These are phyloP conservation scores for Cordyceps pruinosa DNA, from an alignment of 2,329 filamentous ascomycete genomes.

Conservation along the genomic window DNA sequence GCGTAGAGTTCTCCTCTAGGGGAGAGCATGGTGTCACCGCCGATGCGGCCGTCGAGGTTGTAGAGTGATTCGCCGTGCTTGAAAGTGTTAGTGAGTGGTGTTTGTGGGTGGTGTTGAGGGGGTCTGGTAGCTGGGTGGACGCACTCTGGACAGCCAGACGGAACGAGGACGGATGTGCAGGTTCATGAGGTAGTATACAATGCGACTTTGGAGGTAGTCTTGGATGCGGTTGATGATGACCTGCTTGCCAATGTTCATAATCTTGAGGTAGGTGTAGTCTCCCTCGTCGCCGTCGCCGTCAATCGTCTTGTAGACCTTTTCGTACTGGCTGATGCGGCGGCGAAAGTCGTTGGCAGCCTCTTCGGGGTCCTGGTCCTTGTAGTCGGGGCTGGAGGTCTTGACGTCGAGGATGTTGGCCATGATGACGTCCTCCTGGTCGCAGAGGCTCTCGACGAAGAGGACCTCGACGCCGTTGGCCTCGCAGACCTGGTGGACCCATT, in stretches of 20 bases:
- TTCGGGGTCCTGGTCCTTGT: constrained; percentile 89
- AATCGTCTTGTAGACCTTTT: constrained; percentile 92
- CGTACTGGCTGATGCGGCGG: constrained; percentile 91
- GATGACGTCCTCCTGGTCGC: constrained; percentile 90
- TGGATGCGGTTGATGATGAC: constrained; percentile 97
- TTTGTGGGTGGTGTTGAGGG: not conserved
- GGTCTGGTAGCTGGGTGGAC: constrained; percentile 30
- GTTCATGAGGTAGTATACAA: constrained; percentile 98
- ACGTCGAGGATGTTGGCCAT: constrained; percentile 98
- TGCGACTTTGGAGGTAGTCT: constrained; percentile 91
- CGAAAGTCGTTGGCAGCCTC: constrained; percentile 85
- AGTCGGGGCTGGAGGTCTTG: constrained; percentile 94
- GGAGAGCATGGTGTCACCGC: constrained; percentile 84
- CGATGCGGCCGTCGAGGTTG: constrained; percentile 86
- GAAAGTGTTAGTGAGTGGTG: not conserved
- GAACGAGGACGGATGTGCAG: constrained; percentile 93
- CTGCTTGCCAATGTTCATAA: constrained; percentile 91
- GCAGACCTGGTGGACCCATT: constrained; percentile 85
- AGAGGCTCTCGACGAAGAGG: constrained; percentile 93
- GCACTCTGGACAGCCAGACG: constrained; percentile 89
- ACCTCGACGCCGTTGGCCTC: constrained; percentile 74
- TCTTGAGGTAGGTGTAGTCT: constrained; percentile 88
- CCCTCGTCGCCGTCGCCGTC: constrained; percentile 73
- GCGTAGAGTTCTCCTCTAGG: constrained; percentile 83
- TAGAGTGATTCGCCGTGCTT: constrained; percentile 92